Conservation (phyloP, 129 eudicot species). For the Sambucus nigra region DNA sequence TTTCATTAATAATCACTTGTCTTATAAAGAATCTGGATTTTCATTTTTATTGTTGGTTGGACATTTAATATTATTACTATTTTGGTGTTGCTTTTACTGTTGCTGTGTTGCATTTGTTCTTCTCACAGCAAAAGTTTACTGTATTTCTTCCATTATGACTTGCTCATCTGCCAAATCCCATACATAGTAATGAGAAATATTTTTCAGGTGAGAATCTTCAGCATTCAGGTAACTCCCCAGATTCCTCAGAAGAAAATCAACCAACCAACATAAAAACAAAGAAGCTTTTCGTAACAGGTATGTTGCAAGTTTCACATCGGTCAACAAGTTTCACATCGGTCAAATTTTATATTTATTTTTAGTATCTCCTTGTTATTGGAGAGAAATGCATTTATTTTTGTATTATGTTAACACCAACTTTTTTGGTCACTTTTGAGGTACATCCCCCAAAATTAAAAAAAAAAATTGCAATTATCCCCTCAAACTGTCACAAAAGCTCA, state of each 20-base stretch:
- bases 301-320: constrained; percentile 7
- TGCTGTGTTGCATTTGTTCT: too few species aligned
- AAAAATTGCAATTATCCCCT: too few species aligned
- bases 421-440: background rate
- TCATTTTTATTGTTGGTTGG: too few species aligned
- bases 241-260: constrained; percentile 26
- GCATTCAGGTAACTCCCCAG: constrained; percentile 18
- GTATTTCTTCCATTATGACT: background rate
- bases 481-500: too few species aligned
- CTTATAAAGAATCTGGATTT: too few species aligned
- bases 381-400: background rate
- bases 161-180: too few species aligned
- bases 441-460: too few species aligned
- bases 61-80: too few species aligned
- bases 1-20: too few species aligned
- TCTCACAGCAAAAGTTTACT: background rate
- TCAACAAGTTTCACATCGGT: background rate
- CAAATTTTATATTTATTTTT: too few species aligned
- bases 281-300: constrained; percentile 94
- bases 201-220: constrained; percentile 29
- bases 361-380: background rate
- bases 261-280: constrained; percentile 51
- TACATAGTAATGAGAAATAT: background rate
- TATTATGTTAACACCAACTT: background rate
- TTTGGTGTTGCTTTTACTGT: too few species aligned